Conservation (phyloP, 116 monocot genomes). For the Dioscorea cayenensis region DNA sequence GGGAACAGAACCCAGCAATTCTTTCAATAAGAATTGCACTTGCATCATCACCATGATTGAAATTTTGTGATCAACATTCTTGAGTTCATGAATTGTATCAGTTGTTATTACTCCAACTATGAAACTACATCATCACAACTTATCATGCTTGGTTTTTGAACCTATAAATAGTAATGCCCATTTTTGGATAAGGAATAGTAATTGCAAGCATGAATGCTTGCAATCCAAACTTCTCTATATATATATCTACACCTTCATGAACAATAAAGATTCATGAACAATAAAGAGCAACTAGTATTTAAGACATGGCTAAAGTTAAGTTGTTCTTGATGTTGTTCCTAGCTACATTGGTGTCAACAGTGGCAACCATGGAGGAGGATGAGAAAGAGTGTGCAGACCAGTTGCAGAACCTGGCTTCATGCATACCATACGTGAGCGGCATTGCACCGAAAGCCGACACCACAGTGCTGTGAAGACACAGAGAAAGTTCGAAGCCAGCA, state of each 20-base stretch:
- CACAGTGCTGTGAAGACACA: slow-evolving; percentile 26
- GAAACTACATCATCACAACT: no score
- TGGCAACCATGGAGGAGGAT: slow-evolving; percentile 13
- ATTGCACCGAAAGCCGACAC: slow-evolving; percentile 17
- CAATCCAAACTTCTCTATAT: background rate
- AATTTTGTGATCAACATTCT: background rate
- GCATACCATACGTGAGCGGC: slow-evolving; percentile 38
- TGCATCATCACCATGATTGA: background rate
- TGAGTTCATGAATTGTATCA: background rate
- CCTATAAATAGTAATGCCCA: no score
- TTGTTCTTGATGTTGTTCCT: background rate
- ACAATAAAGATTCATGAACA: background rate
- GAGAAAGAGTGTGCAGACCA: slow-evolving; percentile 31
- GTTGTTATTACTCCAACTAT: background rate
- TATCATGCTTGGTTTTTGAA: no score
- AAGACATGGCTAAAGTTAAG: background rate
- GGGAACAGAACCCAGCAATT: background rate
- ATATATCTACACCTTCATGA: background rate
- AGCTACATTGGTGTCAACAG: background rate
- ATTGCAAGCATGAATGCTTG: background rate
- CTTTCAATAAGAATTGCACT: background rate
- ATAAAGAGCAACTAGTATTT: background rate
- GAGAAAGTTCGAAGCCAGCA: slow-evolving; percentile 18
- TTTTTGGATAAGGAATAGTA: no score
- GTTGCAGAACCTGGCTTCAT: slow-evolving; percentile 33